Conservation (phyloP, 1,139 yeast genomes). For the Yamadazyma conglobata region DNA sequence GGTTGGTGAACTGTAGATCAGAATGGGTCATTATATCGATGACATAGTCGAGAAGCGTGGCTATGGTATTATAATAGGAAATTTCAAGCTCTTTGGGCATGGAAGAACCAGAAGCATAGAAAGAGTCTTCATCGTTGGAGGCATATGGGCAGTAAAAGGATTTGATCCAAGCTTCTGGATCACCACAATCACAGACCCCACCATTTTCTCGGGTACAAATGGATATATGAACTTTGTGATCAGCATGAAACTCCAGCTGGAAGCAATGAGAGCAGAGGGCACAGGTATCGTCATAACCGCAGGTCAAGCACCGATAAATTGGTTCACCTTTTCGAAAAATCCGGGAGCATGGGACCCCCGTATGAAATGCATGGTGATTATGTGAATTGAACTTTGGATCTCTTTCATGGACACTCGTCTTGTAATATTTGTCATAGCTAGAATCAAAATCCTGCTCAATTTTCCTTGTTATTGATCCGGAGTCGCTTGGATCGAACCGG, state of each 20-base stretch:
- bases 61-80: conserved; percentile 44
- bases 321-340: conserved; percentile 84
- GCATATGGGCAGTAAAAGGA: conserved; percentile 37
- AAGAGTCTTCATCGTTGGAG: conserved; percentile 14
- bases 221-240: conserved; percentile 71
- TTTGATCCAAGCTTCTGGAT: conserved; percentile 55
- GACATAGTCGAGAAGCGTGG: conserved; percentile 63
- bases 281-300: conserved; percentile 83
- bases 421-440: conserved; percentile 32
- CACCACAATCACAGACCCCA: conserved; percentile 76
- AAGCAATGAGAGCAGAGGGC: conserved; percentile 81
- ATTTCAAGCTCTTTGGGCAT: conserved; percentile 34
- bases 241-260: conserved; percentile 65
- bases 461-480: conserved; percentile 14
- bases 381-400: conserved; percentile 23
- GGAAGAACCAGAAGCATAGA: conserved; percentile 10
- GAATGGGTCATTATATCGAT: conserved; percentile 63
- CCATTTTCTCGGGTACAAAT: conserved; percentile 81
- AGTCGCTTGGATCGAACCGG: conserved; percentile 5
- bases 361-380: conserved; percentile 49
- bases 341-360: conserved; percentile 72
- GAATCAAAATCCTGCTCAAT: conserved; percentile 37
- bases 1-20: conserved; percentile 35
- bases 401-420: conserved; percentile 18
- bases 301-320: conserved; percentile 76